phyloP scores from a whole-genome alignment of 495 filamentous ascomycete species.

The Diplogelasinospora grovesii region DNA sequence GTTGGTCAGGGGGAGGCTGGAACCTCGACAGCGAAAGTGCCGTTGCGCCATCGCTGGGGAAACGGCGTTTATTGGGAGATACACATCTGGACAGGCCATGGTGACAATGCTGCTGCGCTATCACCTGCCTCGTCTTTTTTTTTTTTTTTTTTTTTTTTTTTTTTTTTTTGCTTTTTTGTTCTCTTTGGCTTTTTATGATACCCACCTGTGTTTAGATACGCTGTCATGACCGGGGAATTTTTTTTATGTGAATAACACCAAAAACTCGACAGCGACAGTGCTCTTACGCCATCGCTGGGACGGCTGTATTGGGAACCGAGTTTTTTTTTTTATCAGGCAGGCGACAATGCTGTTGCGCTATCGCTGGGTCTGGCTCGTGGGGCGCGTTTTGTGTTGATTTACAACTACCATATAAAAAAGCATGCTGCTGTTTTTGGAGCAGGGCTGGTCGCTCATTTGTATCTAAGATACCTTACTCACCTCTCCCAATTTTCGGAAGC shows the following conservation, averaged over 20 bases:
- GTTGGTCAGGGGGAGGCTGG: too few species aligned
- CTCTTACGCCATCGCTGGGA: slow-evolving; percentile 54
- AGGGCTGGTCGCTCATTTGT: background rate
- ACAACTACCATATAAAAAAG: too few species aligned
- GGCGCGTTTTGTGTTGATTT: too few species aligned
- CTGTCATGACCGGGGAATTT: slow-evolving; percentile 25
- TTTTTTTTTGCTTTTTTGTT: slow-evolving; percentile 9
- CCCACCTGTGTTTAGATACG: slow-evolving; percentile 52
- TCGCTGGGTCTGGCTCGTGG: slow-evolving; percentile 48
- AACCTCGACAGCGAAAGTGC: slow-evolving; percentile 35
- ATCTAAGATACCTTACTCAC: too few species aligned
- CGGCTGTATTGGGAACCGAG: slow-evolving; percentile 47
- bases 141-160: slow-evolving; percentile 10
- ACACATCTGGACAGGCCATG: slow-evolving; percentile 8
- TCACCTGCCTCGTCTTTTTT: slow-evolving; percentile 10
- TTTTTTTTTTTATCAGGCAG: too few species aligned
- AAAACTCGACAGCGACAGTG: slow-evolving; percentile 49
- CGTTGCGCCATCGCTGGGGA: slow-evolving; percentile 37
- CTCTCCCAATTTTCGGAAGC: too few species aligned
- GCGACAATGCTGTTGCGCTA: slow-evolving; percentile 51
- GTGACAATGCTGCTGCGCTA: slow-evolving; percentile 42
- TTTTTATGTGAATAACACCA: slow-evolving; percentile 9
- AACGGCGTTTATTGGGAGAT: slow-evolving; percentile 19
- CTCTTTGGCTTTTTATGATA: slow-evolving; percentile 40
- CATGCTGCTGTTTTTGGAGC: background rate